Evolutionary conservation across 345 rosid species (phyloP).

Genomic region (Dimocarpus longan): DNA sequence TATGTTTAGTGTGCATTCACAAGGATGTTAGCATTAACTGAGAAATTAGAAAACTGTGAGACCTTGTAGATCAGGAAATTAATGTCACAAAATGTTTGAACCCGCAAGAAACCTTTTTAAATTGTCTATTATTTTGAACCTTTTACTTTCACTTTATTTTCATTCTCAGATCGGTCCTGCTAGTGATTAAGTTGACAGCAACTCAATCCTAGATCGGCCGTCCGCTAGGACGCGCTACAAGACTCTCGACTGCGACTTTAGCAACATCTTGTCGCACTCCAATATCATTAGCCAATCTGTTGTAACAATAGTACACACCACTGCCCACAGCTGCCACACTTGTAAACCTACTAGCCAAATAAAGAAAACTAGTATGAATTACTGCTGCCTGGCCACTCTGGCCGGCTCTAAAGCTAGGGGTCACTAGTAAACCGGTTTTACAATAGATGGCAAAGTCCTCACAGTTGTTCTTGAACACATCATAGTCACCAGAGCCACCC

Average conservation of each 20-base stretch:
- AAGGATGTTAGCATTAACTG: no score
- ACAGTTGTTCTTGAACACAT: constrained; percentile 71
- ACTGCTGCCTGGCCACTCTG: constrained; percentile 68
- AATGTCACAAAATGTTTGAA: no score
- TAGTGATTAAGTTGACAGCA: not conserved
- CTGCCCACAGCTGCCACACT: constrained; percentile 56
- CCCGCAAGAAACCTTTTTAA: no score
- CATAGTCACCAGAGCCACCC: constrained; percentile 61
- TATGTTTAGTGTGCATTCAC: no score
- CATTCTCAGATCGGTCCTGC: no score
- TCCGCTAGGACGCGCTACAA: not conserved
- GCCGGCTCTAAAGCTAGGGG: constrained; percentile 48
- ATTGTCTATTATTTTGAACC: no score
- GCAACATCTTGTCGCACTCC: constrained; percentile 68
- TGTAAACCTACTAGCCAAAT: constrained; percentile 43
- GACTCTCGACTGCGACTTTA: not conserved
- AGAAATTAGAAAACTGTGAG: no score
- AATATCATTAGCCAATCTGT: constrained; percentile 53
- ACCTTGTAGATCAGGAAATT: no score
- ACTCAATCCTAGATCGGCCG: not conserved
- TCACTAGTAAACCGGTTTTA: constrained; percentile 62
- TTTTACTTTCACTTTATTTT: no score
- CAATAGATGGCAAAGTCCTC: constrained; percentile 83
- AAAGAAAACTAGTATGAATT: no score
- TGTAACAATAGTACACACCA: constrained; percentile 42